Conservation (phyloP, 257 asterid species). For the Solanum gandarillasii region DNA sequence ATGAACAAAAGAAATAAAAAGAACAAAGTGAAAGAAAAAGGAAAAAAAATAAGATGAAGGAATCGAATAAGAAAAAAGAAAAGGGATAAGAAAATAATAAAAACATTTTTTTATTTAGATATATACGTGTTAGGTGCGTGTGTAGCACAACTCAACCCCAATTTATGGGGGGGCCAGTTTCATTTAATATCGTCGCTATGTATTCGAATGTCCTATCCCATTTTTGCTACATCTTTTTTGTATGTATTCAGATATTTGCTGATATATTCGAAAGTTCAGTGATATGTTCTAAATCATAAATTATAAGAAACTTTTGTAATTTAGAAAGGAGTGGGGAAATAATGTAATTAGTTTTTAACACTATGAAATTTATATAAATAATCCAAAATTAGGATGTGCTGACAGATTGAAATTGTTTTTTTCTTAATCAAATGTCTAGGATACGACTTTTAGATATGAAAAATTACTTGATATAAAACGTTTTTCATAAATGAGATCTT, state of each 20-base stretch:
- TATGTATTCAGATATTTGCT: too few species aligned
- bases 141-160: not conserved
- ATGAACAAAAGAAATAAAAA: not conserved
- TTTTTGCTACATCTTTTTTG: too few species aligned
- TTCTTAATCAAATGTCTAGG: not conserved
- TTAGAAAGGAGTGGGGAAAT: not conserved
- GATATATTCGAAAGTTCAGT: rapidly evolving
- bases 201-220: rapidly evolving
- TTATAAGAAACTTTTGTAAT: too few species aligned
- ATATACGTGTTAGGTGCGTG: not conserved
- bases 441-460: too few species aligned
- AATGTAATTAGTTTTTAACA: too few species aligned
- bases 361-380: too few species aligned
- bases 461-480: too few species aligned
- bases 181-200: not conserved
- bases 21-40: not conserved
- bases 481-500: too few species aligned
- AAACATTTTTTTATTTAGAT: not conserved
- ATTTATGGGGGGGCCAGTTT: not conserved
- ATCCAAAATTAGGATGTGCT: not conserved
- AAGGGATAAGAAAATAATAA: not conserved
- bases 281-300: too few species aligned
- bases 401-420: rapidly evolving
- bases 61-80: not conserved
- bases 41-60: not conserved